These are phyloP conservation scores for Moniliophthora roreri DNA, from an alignment of 1,284 basidiomycete species.

Conservation along the genomic window DNA sequence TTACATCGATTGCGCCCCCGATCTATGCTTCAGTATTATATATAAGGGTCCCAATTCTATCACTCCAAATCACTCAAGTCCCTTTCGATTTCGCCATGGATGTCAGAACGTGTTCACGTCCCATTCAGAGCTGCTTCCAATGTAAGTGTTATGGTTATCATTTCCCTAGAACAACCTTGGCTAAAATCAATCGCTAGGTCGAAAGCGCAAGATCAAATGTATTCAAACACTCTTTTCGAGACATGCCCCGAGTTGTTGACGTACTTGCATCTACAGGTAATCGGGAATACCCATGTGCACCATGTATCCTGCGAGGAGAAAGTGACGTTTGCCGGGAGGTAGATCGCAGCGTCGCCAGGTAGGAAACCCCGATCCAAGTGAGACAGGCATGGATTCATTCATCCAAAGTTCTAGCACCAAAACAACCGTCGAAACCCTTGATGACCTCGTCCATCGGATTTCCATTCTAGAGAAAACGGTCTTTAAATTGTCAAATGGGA, in stretches of 20 bases:
- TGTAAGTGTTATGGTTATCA: conserved; percentile 8
- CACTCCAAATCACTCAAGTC: too few species aligned
- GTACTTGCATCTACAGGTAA: conserved; percentile 11
- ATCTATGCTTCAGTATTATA: too few species aligned
- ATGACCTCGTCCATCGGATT: conserved; percentile 15
- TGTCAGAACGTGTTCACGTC: background rate
- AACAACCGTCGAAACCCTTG: conserved; percentile 7
- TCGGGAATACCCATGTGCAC: conserved; percentile 18
- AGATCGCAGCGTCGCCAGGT: conserved; percentile 15
- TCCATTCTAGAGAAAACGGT: conserved; percentile 15
- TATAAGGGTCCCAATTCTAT: too few species aligned
- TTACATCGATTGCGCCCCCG: too few species aligned
- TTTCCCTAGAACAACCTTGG: too few species aligned
- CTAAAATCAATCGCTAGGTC: conserved; percentile 6
- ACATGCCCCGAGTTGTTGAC: background rate
- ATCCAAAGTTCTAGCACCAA: background rate
- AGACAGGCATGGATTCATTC: background rate
- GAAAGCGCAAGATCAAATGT: conserved; percentile 22
- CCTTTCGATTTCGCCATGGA: too few species aligned
- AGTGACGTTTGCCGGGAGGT: conserved; percentile 18
- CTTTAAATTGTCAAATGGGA: conserved; percentile 9
- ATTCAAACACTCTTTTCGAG: background rate
- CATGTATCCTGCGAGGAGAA: conserved; percentile 19
- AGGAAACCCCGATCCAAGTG: background rate
- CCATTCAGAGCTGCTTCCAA: conserved; percentile 21